Conservation (phyloP, 148 eudicot genomes). For the Rhododendron ovatum region DNA sequence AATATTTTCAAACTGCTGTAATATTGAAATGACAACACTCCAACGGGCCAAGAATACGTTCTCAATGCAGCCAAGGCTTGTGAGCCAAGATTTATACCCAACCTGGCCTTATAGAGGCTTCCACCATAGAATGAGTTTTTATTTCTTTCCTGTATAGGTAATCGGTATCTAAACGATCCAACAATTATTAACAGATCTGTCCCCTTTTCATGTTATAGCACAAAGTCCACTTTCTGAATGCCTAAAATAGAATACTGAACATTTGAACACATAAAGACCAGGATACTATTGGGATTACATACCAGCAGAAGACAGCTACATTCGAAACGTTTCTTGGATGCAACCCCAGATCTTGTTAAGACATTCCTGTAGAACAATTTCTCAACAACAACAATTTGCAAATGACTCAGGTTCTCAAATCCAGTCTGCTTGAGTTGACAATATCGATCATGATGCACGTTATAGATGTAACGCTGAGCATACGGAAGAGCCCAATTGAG, state of each 20-base stretch:
- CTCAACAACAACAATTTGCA: slow-evolving; percentile 66
- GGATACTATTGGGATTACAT: slow-evolving; percentile 11
- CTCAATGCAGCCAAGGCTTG: not conserved
- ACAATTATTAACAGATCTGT: not conserved
- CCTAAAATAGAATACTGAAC: not conserved
- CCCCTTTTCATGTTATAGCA: not conserved
- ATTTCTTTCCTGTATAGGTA: not conserved
- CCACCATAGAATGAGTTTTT: not conserved
- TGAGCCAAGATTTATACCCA: not conserved
- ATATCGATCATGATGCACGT: slow-evolving; percentile 57
- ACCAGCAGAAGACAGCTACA: slow-evolving; percentile 88
- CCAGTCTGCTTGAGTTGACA: slow-evolving; percentile 58
- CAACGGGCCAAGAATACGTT: not conserved
- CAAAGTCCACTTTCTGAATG: not conserved
- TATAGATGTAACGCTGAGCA: slow-evolving; percentile 80
- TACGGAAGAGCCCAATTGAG: slow-evolving; percentile 86
- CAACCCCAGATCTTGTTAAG: slow-evolving; percentile 43
- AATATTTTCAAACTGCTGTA: not conserved
- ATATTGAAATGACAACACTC: not conserved
- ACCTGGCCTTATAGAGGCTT: not conserved
- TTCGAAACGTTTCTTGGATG: slow-evolving; percentile 54
- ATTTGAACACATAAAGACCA: not conserved
- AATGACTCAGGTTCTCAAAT: slow-evolving; percentile 31
- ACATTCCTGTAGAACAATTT: slow-evolving; percentile 66
- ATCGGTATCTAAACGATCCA: not conserved